These are phyloP conservation scores for Aspergillus fischeri DNA, from an alignment of 2,329 filamentous ascomycete genomes.

Conservation along the genomic window DNA sequence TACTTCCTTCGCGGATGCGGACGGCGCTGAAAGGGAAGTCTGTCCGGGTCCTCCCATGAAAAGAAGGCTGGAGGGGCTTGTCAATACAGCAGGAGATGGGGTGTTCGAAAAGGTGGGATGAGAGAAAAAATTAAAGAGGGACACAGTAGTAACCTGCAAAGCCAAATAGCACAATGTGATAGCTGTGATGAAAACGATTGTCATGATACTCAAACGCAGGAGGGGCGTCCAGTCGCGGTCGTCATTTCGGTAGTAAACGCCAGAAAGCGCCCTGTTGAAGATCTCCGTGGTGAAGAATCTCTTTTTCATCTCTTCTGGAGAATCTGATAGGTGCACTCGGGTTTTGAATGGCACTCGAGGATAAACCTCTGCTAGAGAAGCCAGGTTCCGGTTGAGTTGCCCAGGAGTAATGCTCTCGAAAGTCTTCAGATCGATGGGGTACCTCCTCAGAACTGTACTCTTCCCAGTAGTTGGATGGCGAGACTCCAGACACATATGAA, in stretches of 20 bases:
- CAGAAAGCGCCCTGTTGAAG: conserved; percentile 21
- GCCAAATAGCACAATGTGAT: conserved; percentile 30
- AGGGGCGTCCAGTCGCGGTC: conserved; percentile 21
- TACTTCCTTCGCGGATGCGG: conserved; percentile 17
- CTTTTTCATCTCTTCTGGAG: conserved; percentile 2
- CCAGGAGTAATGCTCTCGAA: conserved; percentile 46
- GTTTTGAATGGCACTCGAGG: conserved; percentile 22
- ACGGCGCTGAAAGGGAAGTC: conserved; percentile 23
- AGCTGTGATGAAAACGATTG: conserved; percentile 24
- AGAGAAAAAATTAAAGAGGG: conserved; percentile 22
- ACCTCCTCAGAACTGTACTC: conserved; percentile 32
- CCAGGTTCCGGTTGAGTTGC: conserved; percentile 46
- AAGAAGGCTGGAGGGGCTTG: conserved; percentile 18
- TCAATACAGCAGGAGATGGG: conserved; percentile 10
- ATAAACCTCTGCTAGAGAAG: conserved; percentile 36
- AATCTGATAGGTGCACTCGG: conserved; percentile 8
- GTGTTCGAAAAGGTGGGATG: conserved; percentile 21
- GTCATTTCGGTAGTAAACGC: conserved; percentile 18
- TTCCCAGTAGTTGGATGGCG: conserved; percentile 32
- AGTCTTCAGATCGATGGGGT: conserved; percentile 44
- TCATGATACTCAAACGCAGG: conserved; percentile 26
- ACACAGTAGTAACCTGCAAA: conserved; percentile 21
- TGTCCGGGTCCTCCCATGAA: conserved; percentile 14
- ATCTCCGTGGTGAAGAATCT: conserved; percentile 21
- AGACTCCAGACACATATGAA: conserved; percentile 43